Conservation (phyloP, 768 basidiomycete species). For the Russula sp. region DNA sequence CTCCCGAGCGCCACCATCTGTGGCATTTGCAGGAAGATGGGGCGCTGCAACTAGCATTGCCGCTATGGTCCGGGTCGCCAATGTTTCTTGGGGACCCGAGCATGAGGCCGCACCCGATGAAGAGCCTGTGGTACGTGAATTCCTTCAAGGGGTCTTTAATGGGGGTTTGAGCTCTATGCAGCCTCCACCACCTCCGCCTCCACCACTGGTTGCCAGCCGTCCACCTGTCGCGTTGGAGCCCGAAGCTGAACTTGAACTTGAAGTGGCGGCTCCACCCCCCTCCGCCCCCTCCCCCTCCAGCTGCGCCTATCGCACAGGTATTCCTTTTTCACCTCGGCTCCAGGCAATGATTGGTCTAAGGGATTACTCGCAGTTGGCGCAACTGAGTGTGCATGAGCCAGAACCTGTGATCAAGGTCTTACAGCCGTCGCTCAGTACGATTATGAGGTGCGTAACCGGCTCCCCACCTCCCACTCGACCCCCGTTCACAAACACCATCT, state of each 20-base stretch:
- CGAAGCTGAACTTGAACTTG: constrained; percentile 32
- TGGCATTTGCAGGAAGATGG: constrained; percentile 8
- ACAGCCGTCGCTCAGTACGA: constrained; percentile 74
- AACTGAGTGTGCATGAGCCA: constrained; percentile 9
- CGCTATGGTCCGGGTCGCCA: neutral
- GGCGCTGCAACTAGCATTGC: neutral
- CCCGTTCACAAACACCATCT: neutral
- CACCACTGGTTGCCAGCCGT: constrained; percentile 7
- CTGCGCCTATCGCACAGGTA: constrained; percentile 27
- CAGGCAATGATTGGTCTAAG: neutral
- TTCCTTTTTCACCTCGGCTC: constrained; percentile 7
- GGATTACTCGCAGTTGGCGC: constrained; percentile 3
- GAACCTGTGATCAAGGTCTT: constrained; percentile 40
- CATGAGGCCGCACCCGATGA: constrained; percentile 10
- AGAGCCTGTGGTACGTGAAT: neutral
- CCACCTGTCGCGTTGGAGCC: constrained; percentile 29
- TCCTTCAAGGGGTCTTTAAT: neutral
- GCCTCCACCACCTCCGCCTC: constrained; percentile 29
- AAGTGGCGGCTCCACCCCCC: constrained; percentile 32
- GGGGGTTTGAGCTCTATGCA: constrained; percentile 20
- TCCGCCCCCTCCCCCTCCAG: constrained; percentile 40
- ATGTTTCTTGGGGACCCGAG: constrained; percentile 2
- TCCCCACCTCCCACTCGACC: neutral
- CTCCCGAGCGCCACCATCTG: constrained; percentile 17
- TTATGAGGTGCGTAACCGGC: constrained; percentile 50